Base-by-base conservation (phyloP, 306 rosid species). In the Myrica gale region DNA sequence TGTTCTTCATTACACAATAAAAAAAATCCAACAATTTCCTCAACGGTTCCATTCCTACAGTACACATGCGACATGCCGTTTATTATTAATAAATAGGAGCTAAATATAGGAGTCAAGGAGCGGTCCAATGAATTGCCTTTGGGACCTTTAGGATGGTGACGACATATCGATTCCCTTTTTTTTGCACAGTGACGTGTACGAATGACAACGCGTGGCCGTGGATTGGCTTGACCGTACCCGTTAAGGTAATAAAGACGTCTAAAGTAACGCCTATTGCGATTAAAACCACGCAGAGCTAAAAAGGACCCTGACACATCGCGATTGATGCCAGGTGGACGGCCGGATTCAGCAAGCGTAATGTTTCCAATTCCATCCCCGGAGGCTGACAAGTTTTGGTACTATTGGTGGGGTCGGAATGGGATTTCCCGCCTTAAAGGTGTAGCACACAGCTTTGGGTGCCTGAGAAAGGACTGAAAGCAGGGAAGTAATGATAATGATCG, bases 381-480 rank as follows among this genome's bases (percentile, higher is more conserved):
- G 16, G 0, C n/a, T n/a, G 65, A 79, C 57, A 76, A 1, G 16
- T 69, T 74, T 41, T 32, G 46, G 7, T 0, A 0, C 26, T 45
- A 21, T 46, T 4, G 60, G 56, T 77, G 77, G 37, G 37, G 75
- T 4, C 17, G 12, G 9, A 7, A 55, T 0, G 63, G 78, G n/a
- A 44, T 82, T 82, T 85, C 81, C 76, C 80, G 82, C 86, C 76
- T 6, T 76, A 26, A 17, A 42, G 76, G 47, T 21, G 1, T 23
- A 19, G 37, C 71, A 26, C 37, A 11, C 41, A 56, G 39, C 8
- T 48, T 19, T 23, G 66, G 74, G 79, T 5, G 68, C 82, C 71
- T 4, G 4, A 19, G 6, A 5, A 21, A 21, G 7, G 63, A 57
- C 15, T 0, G 63, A 21, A 10, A 17, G 37, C 3, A 32, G 37